Base-by-base conservation (phyloP, 2,329 filamentous ascomycete genomes). In the Penicillium thymicola region DNA sequence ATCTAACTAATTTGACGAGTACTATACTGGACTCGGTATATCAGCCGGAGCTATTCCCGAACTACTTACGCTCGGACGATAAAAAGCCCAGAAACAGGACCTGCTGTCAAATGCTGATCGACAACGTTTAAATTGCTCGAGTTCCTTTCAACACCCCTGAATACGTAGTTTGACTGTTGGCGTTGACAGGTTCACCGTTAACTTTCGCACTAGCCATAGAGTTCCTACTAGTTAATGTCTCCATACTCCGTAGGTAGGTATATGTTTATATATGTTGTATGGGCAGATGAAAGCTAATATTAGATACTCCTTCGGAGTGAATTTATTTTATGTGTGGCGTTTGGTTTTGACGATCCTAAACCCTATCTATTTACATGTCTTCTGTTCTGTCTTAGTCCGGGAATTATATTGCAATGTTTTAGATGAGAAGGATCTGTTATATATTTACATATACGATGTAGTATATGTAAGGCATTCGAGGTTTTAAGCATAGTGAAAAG, bases 61-160 rank as follows among this genome's bases (percentile, higher is more conserved):
- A 45, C 16, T 28, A 55, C 27, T 21, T 5, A 21, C 27, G 48
- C 54, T 36, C 36, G 27, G 47, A 30, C 16, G 6, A 16, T n/a
- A 5, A 23, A 28, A 36, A 52, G 23, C 1, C 5, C 28, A 25
- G 48, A 11, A 41, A 23, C 7, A 21, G 25, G 27, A 46, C 32
- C 42, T 36, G 47, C 41, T 46, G 54, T 47, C 54, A 56, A 41
- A 54, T 41, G 42, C 32, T 47, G 52, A 58, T 46, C 37, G 47
- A 36, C 48, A 58, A 46, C 27, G 27, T 28, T 34, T 42, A 51
- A 56, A 56, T 56, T 46, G n/a, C 48, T 16, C 14, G 5, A 37
- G 41, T 46, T n/a, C 41, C 27, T 52, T 50, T 46, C 34, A 28
- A 34, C 16, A 13, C 47, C 52, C 47, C 36, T 54, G 45, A 43